Percentiles rank a stretch among this genome's conserved stretches.
These are phyloP conservation scores for Amoeboaphelidium occidentale DNA, from an alignment of 371 early-diverging fungal species.

Conservation along the genomic window DNA sequence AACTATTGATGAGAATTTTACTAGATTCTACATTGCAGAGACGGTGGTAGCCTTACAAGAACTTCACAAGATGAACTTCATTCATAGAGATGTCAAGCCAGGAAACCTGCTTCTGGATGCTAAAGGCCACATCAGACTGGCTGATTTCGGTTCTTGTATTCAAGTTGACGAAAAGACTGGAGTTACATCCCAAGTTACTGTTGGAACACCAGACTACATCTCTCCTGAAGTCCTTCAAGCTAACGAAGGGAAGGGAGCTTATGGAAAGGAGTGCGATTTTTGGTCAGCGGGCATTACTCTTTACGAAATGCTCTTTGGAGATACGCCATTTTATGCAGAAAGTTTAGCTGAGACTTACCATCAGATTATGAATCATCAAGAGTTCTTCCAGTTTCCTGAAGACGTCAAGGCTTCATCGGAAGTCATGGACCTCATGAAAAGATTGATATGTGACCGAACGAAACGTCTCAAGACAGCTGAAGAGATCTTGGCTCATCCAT, in stretches of 20 bases:
- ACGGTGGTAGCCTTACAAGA: slow-evolving; percentile 27
- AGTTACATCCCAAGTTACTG: slow-evolving; percentile 23
- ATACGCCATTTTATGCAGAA: slow-evolving; percentile 36
- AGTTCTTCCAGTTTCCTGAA: slow-evolving; percentile 18
- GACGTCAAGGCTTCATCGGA: slow-evolving; percentile 13
- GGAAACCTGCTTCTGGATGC: slow-evolving; percentile 36
- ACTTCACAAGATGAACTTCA: slow-evolving; percentile 21
- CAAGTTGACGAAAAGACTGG: slow-evolving; percentile 13
- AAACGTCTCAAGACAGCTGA: not conserved
- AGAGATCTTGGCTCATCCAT: slow-evolving; percentile 14
- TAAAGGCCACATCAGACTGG: slow-evolving; percentile 35
- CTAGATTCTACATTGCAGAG: slow-evolving; percentile 28
- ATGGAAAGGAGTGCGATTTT: slow-evolving; percentile 29
- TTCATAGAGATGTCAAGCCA: slow-evolving; percentile 42
- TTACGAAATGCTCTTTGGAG: slow-evolving; percentile 34
- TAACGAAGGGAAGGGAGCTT: slow-evolving; percentile 18
- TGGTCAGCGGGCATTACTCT: slow-evolving; percentile 31
- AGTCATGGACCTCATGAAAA: slow-evolving; percentile 15
- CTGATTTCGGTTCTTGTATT: slow-evolving; percentile 42
- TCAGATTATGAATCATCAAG: slow-evolving; percentile 31
- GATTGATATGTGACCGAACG: slow-evolving; percentile 7
- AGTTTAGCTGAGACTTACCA: slow-evolving; percentile 30
- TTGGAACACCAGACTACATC: slow-evolving; percentile 48
- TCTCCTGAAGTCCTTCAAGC: slow-evolving; percentile 34
- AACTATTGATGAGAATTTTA: slow-evolving; percentile 19